Percentiles rank a stretch among this genome's conserved stretches.
Conservation (phyloP, 352 stramenopile species). For the Peronospora belbahrii region DNA sequence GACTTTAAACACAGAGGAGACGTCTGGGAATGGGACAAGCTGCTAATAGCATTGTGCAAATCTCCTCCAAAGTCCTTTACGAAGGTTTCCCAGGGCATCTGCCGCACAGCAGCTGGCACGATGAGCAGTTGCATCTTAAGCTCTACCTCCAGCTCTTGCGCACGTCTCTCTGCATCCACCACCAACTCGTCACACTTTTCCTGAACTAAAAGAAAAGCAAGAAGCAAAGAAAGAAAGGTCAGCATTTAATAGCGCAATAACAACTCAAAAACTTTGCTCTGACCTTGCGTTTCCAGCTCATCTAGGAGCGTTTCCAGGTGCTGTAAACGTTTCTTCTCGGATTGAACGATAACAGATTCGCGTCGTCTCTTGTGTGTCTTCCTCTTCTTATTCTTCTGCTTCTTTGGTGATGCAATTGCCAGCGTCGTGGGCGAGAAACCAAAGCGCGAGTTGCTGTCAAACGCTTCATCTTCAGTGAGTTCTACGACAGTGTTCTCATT, state of each 20-base stretch:
- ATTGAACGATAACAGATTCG: conserved; percentile 10
- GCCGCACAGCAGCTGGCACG: conserved; percentile 56
- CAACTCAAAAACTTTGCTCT: not conserved
- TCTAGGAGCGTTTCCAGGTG: conserved; percentile 38
- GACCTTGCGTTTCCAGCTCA: conserved; percentile 60
- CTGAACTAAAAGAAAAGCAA: conserved; percentile 43
- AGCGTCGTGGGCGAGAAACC: conserved; percentile 7
- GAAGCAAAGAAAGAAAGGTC: no score
- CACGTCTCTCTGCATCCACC: conserved; percentile 43
- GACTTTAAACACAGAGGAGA: conserved; percentile 11
- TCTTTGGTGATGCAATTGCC: conserved; percentile 19
- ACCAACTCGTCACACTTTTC: conserved; percentile 53
- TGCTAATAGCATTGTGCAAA: conserved; percentile 64
- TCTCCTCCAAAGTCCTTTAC: conserved; percentile 70
- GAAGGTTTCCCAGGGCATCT: conserved; percentile 77
- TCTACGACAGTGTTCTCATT: conserved; percentile 59
- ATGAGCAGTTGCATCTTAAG: conserved; percentile 76
- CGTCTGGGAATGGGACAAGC: conserved; percentile 32
- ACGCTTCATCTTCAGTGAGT: conserved; percentile 16
- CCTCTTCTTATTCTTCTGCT: conserved; percentile 23
- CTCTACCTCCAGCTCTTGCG: conserved; percentile 60
- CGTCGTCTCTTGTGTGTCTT: conserved; percentile 29
- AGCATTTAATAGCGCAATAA: not conserved
- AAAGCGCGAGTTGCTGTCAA: conserved; percentile 3
- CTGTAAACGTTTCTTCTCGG: conserved; percentile 39